These are phyloP conservation scores for Schwanniomyces vanrijiae DNA, from an alignment of 805 yeast genomes.

Conservation along the genomic window DNA sequence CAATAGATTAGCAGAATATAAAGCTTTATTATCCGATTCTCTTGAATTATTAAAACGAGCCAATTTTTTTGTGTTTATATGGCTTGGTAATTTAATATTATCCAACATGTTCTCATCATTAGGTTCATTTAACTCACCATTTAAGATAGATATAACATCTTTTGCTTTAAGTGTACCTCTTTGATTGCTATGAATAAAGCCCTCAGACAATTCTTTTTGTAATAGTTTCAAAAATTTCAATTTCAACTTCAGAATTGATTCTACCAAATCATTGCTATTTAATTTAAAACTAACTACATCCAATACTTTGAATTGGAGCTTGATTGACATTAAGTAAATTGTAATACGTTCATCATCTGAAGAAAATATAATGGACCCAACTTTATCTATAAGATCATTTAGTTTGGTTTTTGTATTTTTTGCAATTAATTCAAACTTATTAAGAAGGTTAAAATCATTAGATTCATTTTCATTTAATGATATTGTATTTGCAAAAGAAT, in stretches of 20 bases:
- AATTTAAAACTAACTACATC: slow-evolving; percentile 10
- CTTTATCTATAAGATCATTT: slow-evolving; percentile 25
- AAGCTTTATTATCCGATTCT: slow-evolving; percentile 4
- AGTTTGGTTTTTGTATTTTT: slow-evolving; percentile 20
- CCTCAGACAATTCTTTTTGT: slow-evolving; percentile 15
- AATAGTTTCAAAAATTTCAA: slow-evolving; percentile 11
- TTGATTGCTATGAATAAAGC: slow-evolving; percentile 6
- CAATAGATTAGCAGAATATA: slow-evolving; percentile 14
- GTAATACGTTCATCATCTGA: slow-evolving; percentile 34
- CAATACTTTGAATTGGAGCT: slow-evolving; percentile 29
- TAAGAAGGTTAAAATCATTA: not conserved
- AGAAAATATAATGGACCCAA: slow-evolving; percentile 23
- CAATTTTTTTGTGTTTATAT: slow-evolving; percentile 32
- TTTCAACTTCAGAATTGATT: slow-evolving; percentile 5
- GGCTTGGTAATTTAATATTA: slow-evolving; percentile 36
- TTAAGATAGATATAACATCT: slow-evolving; percentile 10
- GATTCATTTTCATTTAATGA: slow-evolving; percentile 5
- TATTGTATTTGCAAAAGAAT: slow-evolving; percentile 4
- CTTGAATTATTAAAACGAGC: slow-evolving; percentile 9
- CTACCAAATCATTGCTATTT: not conserved
- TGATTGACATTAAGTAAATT: slow-evolving; percentile 24
- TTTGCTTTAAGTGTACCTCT: slow-evolving; percentile 6
- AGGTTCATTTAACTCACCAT: not conserved
- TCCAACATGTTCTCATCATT: slow-evolving; percentile 24
- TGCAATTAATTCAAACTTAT: slow-evolving; percentile 11